Conservation (phyloP, 176 grass and related monocot genomes). For the Eremochloa ophiuroides region DNA sequence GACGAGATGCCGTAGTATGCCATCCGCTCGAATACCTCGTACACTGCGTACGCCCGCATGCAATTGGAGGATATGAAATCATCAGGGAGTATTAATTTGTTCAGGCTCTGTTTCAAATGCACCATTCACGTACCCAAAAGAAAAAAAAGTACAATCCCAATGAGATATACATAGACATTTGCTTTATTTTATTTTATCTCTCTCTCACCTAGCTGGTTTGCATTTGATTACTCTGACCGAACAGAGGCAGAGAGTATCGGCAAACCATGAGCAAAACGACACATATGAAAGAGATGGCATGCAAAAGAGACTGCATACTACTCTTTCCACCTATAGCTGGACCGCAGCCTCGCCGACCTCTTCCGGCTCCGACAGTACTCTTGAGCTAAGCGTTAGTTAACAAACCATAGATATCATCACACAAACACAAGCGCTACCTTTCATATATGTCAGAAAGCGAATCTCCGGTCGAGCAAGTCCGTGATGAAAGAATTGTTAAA, state of each 20-base stretch:
- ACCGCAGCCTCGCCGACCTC: not conserved
- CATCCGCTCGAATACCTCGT: constrained; percentile 95
- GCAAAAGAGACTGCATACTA: not conserved
- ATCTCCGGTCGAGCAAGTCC: not conserved
- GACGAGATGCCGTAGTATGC: constrained; percentile 91
- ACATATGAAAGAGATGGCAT: not conserved
- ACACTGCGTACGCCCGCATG: constrained; percentile 37
- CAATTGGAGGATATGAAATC: not conserved
- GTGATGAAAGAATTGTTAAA: no score
- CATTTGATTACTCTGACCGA: not conserved
- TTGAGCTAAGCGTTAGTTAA: not conserved
- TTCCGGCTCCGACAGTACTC: not conserved
- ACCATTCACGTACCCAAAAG: no score
- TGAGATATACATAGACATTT: no score
- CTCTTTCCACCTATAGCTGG: not conserved
- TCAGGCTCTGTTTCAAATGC: not conserved
- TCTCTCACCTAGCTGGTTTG: no score
- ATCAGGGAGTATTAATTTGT: not conserved
- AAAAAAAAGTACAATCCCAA: no score
- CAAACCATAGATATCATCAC: not conserved
- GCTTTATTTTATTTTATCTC: no score
- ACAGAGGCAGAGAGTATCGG: not conserved
- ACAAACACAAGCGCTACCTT: not conserved
- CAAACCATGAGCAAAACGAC: not conserved
- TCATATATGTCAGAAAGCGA: not conserved